Percentiles rank a stretch among this genome's conserved stretches.
Evolutionary conservation across 257 asterid species (phyloP).

Genomic region (Ilex asprella): DNA sequence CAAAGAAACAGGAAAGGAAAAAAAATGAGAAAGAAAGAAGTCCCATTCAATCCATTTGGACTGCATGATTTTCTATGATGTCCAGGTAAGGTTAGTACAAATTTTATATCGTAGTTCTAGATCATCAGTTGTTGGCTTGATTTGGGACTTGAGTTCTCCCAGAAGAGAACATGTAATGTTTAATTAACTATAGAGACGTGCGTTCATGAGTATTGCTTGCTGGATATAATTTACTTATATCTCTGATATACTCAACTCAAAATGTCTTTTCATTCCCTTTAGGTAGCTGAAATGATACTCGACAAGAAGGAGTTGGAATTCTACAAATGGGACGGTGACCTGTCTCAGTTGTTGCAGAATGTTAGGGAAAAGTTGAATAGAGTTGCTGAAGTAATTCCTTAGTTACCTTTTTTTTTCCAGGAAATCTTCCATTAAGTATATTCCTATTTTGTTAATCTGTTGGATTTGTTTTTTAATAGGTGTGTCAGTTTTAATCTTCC

Average conservation of each 20-base stretch:
- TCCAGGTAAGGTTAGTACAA: too few relatives aligned
- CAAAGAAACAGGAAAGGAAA: too few relatives aligned
- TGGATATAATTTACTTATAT: too few relatives aligned
- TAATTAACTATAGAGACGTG: too few relatives aligned
- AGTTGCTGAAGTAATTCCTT: conserved; percentile 63
- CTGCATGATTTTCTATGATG: too few relatives aligned
- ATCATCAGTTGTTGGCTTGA: neutral
- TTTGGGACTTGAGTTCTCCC: too few relatives aligned
- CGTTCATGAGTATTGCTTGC: too few relatives aligned
- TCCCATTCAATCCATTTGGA: too few relatives aligned
- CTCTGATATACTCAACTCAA: neutral
- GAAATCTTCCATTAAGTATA: neutral
- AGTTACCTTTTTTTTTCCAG: neutral
- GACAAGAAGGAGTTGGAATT: conserved; percentile 75
- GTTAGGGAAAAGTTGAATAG: conserved; percentile 73
- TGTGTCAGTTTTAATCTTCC: neutral
- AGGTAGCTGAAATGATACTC: conserved; percentile 78
- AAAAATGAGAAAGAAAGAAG: too few relatives aligned
- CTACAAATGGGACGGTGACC: conserved; percentile 90
- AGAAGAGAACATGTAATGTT: neutral
- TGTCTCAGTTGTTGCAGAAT: conserved; percentile 70
- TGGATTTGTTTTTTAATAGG: neutral
- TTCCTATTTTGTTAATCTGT: neutral
- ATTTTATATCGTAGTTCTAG: neutral
- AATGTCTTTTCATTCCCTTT: conserved; percentile 4